Base-by-base conservation (phyloP, 257 asterid genomes). In the Jasminum sambac region DNA sequence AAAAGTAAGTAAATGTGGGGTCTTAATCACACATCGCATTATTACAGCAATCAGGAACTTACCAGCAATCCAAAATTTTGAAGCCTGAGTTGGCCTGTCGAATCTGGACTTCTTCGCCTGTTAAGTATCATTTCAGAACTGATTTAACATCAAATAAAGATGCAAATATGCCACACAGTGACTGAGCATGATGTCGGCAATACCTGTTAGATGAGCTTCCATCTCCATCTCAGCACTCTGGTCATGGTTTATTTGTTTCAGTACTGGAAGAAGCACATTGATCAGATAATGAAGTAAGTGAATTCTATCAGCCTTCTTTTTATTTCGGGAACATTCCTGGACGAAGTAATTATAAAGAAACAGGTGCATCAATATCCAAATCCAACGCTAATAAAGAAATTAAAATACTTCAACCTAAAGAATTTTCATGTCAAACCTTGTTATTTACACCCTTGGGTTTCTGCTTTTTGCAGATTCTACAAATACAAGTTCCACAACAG, bases 151-250 rank as follows among this genome's bases (percentile, higher is more conserved):
- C 42, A 72, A 69, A 69, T 11, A 63, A 55, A 24, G 46, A 24
- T 70, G 68, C 70, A 23, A 39, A 72, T 19, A 21, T 59, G 42
- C 68, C 59, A 62, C 46, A 41, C 68, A 61, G 60, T 26, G 36
- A 34, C 64, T 19, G 57, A 71, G 69, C 55, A 66, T 50, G 60
- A 21, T 76, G 48, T 61, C 13, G 67, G 25, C 37, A 63, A 34
- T 78, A 95, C 99, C 99, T 78, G 89, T 74, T 59, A 81, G 75
- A 69, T 62, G 85, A 73, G 90, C 88, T 87, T 91, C 97, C 57
- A 75, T 76, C 69, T 91, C 92, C 73, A 91, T 81, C 85, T 89
- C 98, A 60, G 73, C 57, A 74, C 43, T 70, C 82, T 91, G 98
- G 52, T 85, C 90, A 73, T 23, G 76, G 76, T 89, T 95, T 19